Base-by-base conservation (phyloP, 306 rosid species). In the Lablab purpureus region DNA sequence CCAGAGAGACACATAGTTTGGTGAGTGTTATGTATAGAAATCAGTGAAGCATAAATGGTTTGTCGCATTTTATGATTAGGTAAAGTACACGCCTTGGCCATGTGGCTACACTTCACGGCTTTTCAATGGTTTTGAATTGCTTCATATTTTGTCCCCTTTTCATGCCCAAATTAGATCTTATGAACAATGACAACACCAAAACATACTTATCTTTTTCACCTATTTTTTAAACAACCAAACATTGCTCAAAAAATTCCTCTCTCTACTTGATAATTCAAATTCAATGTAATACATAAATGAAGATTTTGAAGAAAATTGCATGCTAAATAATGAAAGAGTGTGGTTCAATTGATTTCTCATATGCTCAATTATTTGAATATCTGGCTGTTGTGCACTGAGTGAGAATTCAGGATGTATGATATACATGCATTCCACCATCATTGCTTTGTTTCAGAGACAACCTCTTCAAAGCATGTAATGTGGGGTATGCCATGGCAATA, bases 51-150 rank as follows among this genome's bases (percentile, higher is more conserved):
- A 68, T 45, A 27, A 43, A 41, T 67, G 14, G 36, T 22, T 68
- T 46, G 74, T 68, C 23, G 55, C 74, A 45, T 68, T 43, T 46
- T 25, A 68, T 68, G 40, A 68, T 45, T 68, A 25, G 58, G 6
- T 46, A 25, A 46, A 19, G 52, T 40, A 68, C 74, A 68, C 41
- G 22, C 15, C 21, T 68, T 22, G 7, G 58, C 74, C 72, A 68
- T 68, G 74, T 68, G 74, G 74, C 74, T 45, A 25, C 55, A 45
- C 22, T 68, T 46, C 41, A 68, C 22, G 41, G 22, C 5, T 23
- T 45, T 46, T 68, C 22, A 46, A 68, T 46, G 37, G 40, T 34
- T 34, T 43, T 43, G 73, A 23, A 52, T 22, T 36, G 17, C 19
- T 65, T 65, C 25, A 65, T 45, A 43, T 22, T 45, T 45, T 43